phyloP scores from a whole-genome alignment of 805 yeast genomes.

The Lachancea kluyveri region DNA sequence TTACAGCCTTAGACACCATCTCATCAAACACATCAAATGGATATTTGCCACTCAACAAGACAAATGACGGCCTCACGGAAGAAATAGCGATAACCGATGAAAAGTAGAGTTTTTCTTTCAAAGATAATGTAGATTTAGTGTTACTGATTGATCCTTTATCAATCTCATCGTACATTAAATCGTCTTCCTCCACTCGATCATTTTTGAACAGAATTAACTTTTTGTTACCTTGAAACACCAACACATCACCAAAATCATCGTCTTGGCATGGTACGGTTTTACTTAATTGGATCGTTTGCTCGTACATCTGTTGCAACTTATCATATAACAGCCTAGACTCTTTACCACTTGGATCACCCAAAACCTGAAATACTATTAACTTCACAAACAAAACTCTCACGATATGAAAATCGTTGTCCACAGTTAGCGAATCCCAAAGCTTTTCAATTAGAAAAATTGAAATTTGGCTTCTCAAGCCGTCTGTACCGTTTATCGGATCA shows the following conservation, averaged over 20 bases:
- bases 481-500: no score
- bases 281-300: conserved; percentile 1
- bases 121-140: conserved; percentile 2
- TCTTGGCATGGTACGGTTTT: background rate
- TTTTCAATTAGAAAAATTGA: conserved; percentile 10
- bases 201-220: conserved; percentile 17
- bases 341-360: conserved; percentile 1
- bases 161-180: conserved; percentile 11
- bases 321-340: background rate
- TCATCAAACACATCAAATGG: conserved; percentile 26
- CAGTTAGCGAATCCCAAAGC: conserved; percentile 15
- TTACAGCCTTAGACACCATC: conserved; percentile 16
- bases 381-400: conserved; percentile 8
- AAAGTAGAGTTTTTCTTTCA: conserved; percentile 10
- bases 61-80: conserved; percentile 15
- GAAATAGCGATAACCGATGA: conserved; percentile 14
- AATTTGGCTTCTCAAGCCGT: conserved; percentile 6
- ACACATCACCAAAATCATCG: conserved; percentile 6
- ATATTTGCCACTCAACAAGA: conserved; percentile 17
- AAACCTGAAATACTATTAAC: conserved; percentile 8
- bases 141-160: conserved; percentile 5
- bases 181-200: conserved; percentile 11
- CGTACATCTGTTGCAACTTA: conserved; percentile 2
- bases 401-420: conserved; percentile 14
- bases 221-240: conserved; percentile 22